These are phyloP conservation scores for Stromatinia cepivora DNA, from an alignment of 2,329 filamentous ascomycete genomes.

Conservation along the genomic window DNA sequence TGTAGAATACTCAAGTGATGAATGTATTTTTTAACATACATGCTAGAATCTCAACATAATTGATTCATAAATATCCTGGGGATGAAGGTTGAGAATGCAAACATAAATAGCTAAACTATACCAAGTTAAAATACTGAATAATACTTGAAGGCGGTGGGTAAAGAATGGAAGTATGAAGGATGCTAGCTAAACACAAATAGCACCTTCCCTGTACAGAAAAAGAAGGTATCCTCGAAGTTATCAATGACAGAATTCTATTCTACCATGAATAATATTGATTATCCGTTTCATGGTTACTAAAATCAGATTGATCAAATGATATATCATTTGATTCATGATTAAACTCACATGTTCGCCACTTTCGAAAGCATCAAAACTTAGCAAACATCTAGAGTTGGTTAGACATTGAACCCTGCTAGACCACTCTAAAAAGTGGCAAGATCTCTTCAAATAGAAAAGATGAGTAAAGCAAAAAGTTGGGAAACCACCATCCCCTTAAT, in stretches of 20 bases:
- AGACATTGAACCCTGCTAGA: neutral
- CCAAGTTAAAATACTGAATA: neutral
- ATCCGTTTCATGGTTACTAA: neutral
- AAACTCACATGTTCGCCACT: neutral
- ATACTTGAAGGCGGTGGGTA: neutral
- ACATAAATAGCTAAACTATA: neutral
- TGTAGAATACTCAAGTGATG: neutral
- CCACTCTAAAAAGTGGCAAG: neutral
- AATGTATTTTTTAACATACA: neutral
- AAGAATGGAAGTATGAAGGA: neutral
- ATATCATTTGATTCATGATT: neutral
- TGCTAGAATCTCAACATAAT: neutral
- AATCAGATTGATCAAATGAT: neutral
- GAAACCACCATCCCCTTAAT: no score
- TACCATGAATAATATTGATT: neutral
- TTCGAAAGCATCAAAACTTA: neutral
- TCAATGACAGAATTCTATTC: no score
- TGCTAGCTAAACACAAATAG: neutral
- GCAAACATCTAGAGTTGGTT: no score
- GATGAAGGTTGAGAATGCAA: no score
- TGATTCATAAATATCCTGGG: neutral
- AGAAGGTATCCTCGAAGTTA: neutral
- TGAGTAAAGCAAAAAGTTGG: neutral
- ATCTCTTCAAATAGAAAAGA: neutral
- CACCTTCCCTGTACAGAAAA: neutral